phyloP scores from a whole-genome alignment of 2,329 filamentous ascomycete genomes.

The Botrytis aclada region DNA sequence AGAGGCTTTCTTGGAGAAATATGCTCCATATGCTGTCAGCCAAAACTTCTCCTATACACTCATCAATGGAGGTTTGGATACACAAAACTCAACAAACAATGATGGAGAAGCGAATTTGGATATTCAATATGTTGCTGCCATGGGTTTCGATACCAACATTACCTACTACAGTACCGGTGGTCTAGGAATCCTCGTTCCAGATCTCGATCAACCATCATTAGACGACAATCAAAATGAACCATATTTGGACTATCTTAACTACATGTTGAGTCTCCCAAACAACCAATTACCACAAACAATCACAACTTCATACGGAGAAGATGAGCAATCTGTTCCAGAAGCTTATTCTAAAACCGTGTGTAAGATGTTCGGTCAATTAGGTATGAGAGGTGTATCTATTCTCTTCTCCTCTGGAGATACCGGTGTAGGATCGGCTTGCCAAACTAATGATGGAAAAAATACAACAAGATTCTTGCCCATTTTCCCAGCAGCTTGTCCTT shows the following conservation, averaged over 20 bases:
- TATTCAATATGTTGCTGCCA: slow-evolving; percentile 49
- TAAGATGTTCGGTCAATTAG: slow-evolving; percentile 60
- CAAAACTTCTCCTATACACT: slow-evolving; percentile 32
- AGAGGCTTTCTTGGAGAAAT: slow-evolving; percentile 25
- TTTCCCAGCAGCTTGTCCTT: slow-evolving; percentile 66
- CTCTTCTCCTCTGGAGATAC: slow-evolving; percentile 59
- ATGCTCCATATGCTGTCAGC: slow-evolving; percentile 25
- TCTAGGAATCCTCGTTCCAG: slow-evolving; percentile 41
- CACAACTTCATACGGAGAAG: slow-evolving; percentile 64
- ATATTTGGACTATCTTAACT: slow-evolving; percentile 59
- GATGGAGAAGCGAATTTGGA: slow-evolving; percentile 43
- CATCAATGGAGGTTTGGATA: slow-evolving; percentile 40
- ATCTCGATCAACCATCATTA: slow-evolving; percentile 44
- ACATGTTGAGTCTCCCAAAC: slow-evolving; percentile 50
- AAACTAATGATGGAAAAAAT: slow-evolving; percentile 57
- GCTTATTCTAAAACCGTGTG: slow-evolving; percentile 61
- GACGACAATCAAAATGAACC: slow-evolving; percentile 63
- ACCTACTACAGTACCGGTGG: slow-evolving; percentile 55
- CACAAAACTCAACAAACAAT: slow-evolving; percentile 39
- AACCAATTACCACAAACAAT: slow-evolving; percentile 56
- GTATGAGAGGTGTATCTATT: slow-evolving; percentile 60
- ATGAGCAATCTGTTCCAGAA: slow-evolving; percentile 61
- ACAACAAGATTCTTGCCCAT: slow-evolving; percentile 54
- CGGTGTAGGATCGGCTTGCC: slow-evolving; percentile 52
- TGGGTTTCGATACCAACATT: slow-evolving; percentile 51